A percentile compares a stretch with the other conserved stretches of the same genome.
phyloP scores from a whole-genome alignment of 2,329 filamentous ascomycete genomes.

The Pseudogymnoascus sp. region DNA sequence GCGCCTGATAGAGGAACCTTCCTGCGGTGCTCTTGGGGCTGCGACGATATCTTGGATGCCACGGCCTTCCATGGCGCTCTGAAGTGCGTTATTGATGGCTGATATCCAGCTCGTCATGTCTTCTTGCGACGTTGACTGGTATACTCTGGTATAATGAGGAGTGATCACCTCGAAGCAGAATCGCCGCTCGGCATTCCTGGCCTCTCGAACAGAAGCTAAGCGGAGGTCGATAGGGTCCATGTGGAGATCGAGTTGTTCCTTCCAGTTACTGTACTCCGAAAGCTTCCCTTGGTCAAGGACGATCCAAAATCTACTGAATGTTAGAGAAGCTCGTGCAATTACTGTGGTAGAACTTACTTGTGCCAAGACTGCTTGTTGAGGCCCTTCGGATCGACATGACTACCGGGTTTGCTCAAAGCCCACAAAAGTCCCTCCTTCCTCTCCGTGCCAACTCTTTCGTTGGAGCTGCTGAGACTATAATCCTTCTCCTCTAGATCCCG shows the following conservation, averaged over 20 bases:
- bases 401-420: conserved; percentile 86
- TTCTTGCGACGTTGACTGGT: conserved; percentile 95
- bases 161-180: conserved; percentile 99
- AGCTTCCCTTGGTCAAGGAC: conserved; percentile 93
- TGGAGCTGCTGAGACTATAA: conserved; percentile 35
- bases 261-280: conserved; percentile 99
- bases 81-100: conserved; percentile 92
- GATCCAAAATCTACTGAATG: conserved; percentile 75
- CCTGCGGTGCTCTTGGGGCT: conserved; percentile 30
- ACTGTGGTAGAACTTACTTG: conserved; percentile 56
- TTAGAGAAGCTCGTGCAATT: conserved; percentile 22
- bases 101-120: conserved; percentile 97
- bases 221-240: conserved; percentile 97
- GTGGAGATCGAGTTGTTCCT: conserved; percentile 89
- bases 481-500: conserved; percentile 85
- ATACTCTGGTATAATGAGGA: conserved; percentile 89
- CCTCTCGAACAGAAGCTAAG: conserved; percentile 93
- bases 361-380: conserved; percentile 98
- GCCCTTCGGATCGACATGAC: conserved; percentile 89
- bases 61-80: conserved; percentile 86
- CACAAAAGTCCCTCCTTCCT: conserved; percentile 91
- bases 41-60: conserved; percentile 48
- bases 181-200: conserved; percentile 83
- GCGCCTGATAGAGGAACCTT: conserved; percentile 53
- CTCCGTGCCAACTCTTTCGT: conserved; percentile 55